Evolutionary conservation across 768 basidiomycete species (phyloP).

Genomic region (Pleurotus salmoneostramineus): DNA sequence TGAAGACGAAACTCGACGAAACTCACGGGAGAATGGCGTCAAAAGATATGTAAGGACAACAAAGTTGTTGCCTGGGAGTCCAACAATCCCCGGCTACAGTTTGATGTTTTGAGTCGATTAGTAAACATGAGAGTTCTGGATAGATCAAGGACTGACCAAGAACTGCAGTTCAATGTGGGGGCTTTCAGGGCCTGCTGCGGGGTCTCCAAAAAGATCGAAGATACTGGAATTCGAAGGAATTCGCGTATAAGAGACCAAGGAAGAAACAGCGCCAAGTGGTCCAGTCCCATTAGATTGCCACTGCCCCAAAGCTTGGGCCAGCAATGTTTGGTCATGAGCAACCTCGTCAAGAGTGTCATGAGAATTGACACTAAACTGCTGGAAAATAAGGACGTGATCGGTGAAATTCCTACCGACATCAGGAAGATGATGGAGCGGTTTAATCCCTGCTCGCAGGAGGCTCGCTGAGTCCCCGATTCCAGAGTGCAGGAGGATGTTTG

Average conservation of each 20-base stretch:
- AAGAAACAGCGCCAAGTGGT: constrained; percentile 13
- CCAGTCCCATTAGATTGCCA: constrained; percentile 23
- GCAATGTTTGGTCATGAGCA: constrained; percentile 17
- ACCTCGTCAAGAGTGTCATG: constrained; percentile 20
- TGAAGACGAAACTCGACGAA: neutral
- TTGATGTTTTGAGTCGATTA: too few relatives aligned
- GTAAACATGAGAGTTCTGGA: too few relatives aligned
- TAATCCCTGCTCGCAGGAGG: constrained; percentile 18
- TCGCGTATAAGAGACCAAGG: constrained; percentile 14
- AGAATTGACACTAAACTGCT: constrained; percentile 18
- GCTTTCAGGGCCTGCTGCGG: constrained; percentile 16
- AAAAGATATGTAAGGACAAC: neutral
- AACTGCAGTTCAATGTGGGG: constrained; percentile 18
- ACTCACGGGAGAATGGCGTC: neutral
- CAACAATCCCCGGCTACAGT: too few relatives aligned
- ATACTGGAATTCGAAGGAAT: constrained; percentile 14
- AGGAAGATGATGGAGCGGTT: constrained; percentile 27
- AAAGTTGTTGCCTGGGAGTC: too few relatives aligned
- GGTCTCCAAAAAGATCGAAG: constrained; percentile 15
- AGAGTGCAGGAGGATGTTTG: constrained; percentile 19
- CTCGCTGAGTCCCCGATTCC: constrained; percentile 19
- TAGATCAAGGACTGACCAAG: constrained; percentile 9
- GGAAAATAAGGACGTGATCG: constrained; percentile 22
- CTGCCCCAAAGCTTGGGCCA: constrained; percentile 16
- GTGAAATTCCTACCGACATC: constrained; percentile 32